Percentiles rank a stretch among this genome's conserved stretches.
Conservation (phyloP, 2,329 filamentous ascomycete genomes). For the Tolypocladium pustulatum region DNA sequence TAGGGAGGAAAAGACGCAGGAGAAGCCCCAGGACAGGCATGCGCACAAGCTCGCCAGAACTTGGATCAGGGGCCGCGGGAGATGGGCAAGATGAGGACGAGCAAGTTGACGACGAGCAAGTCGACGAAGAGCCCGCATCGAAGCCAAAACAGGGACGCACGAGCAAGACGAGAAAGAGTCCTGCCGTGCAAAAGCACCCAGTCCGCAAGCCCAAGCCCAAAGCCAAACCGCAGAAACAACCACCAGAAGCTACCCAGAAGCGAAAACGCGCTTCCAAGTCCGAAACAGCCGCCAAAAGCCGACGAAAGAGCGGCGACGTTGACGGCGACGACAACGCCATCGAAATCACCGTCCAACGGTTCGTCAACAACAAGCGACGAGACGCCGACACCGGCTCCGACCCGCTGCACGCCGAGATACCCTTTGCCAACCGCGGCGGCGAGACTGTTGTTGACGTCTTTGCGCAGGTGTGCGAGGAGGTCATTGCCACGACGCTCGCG, state of each 20-base stretch:
- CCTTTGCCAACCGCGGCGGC: conserved; percentile 40
- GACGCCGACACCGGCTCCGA: conserved; percentile 31
- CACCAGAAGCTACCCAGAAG: background rate
- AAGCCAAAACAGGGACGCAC: conserved; percentile 26
- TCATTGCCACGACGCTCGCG: conserved; percentile 39
- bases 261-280: conserved; percentile 1
- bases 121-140: conserved; percentile 11
- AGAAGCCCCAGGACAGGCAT: conserved; percentile 25
- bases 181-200: conserved; percentile 30
- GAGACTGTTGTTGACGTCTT: conserved; percentile 55
- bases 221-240: background rate
- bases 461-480: conserved; percentile 49
- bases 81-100: conserved; percentile 12
- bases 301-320: conserved; percentile 12
- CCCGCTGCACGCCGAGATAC: conserved; percentile 39
- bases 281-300: conserved; percentile 8
- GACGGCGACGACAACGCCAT: conserved; percentile 23
- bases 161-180: conserved; percentile 26
- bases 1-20: conserved; percentile 34
- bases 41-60: conserved; percentile 29
- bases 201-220: conserved; percentile 14
- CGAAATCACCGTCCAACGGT: conserved; percentile 50
- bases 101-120: conserved; percentile 9
- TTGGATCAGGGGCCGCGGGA: conserved; percentile 23
- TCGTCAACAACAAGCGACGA: conserved; percentile 35